phyloP scores from a whole-genome alignment of 441 rosid species.

The Gossypium schwendimanii region DNA sequence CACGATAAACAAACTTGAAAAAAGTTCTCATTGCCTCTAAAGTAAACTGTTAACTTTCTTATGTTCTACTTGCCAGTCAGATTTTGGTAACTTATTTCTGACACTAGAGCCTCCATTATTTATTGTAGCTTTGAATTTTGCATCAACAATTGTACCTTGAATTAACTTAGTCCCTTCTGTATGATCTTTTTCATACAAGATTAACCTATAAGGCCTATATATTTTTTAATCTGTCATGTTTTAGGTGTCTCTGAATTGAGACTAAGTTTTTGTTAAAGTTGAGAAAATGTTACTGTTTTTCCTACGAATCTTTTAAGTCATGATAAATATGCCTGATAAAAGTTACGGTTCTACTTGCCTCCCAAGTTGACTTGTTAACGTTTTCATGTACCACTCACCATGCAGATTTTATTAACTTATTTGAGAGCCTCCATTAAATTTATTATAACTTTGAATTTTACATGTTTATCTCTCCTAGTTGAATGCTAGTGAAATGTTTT shows the following conservation, averaged over 20 bases:
- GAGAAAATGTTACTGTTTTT: background rate
- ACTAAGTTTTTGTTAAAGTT: background rate
- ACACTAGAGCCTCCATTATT: background rate
- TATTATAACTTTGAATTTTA: background rate
- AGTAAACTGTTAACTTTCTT: background rate
- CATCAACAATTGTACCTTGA: background rate
- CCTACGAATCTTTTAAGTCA: background rate
- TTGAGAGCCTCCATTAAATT: background rate
- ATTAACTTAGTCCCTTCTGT: constrained; percentile 4
- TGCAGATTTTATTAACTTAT: background rate
- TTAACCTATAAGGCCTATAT: background rate
- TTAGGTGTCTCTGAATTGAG: background rate
- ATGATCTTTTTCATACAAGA: background rate
- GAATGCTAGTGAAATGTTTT: constrained; percentile 1
- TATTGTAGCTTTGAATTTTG: background rate
- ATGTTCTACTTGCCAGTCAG: background rate
- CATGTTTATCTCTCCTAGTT: background rate
- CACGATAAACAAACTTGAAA: background rate
- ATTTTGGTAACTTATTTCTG: constrained; percentile 1
- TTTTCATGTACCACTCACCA: background rate
- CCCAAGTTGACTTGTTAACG: background rate
- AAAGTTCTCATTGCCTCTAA: background rate
- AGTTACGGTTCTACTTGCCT: background rate
- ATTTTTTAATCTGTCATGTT: background rate
- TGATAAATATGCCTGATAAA: background rate